Percentiles rank a stretch among this genome's conserved stretches.
Evolutionary conservation across 75 land plant genomes (phyloP).

Genomic region (Selaginella tamariscina): DNA sequence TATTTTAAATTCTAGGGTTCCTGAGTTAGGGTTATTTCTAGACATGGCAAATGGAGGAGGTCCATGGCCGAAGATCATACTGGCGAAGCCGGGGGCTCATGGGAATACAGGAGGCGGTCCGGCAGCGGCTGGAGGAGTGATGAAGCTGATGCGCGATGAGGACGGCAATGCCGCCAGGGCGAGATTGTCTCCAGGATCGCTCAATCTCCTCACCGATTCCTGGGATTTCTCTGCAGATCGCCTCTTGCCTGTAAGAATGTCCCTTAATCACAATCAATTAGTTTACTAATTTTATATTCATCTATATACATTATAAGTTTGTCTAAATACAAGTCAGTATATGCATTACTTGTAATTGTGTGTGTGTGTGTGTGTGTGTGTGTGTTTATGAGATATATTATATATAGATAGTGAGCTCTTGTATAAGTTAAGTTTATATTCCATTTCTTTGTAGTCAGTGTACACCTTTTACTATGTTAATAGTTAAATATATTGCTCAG

Average conservation of each 20-base stretch:
- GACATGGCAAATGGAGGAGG: too few species aligned
- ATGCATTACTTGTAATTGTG: not conserved
- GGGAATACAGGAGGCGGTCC: slow-evolving; percentile 20
- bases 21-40: too few species aligned
- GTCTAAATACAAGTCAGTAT: not conserved
- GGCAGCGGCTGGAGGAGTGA: slow-evolving; percentile 15
- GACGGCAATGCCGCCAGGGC: slow-evolving; percentile 28
- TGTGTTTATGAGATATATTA: not conserved
- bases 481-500: too few species aligned
- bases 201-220: slow-evolving; percentile 64
- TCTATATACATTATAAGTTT: not conserved
- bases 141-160: slow-evolving; percentile 41
- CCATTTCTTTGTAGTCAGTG: slow-evolving; percentile 2
- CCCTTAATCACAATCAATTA: not conserved
- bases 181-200: slow-evolving; percentile 44
- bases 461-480: too few species aligned
- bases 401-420: not conserved
- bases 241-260: slow-evolving; percentile 44
- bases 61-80: slow-evolving; percentile 52
- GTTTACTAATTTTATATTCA: not conserved
- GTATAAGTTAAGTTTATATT: not conserved
- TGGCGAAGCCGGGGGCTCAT: slow-evolving; percentile 56
- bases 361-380: not conserved
- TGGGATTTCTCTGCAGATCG: slow-evolving; percentile 82
- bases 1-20: too few species aligned